A percentile compares a stretch with the other conserved stretches of the same genome.
These are phyloP conservation scores for Penicillium coffeae DNA, from an alignment of 495 filamentous ascomycete genomes.

Conservation along the genomic window DNA sequence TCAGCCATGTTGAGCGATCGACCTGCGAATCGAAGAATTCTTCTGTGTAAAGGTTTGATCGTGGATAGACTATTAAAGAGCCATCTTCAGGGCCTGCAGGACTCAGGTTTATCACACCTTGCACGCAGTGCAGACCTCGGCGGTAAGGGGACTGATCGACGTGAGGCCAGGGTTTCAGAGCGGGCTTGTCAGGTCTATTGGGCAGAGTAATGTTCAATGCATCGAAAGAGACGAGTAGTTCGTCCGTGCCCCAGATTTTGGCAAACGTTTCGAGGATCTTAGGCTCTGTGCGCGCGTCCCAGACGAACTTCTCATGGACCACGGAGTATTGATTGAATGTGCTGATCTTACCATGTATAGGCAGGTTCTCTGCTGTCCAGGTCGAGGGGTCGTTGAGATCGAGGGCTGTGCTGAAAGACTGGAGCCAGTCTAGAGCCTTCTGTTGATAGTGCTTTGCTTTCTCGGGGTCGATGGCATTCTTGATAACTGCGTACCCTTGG, in stretches of 20 bases:
- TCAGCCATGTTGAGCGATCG: constrained; percentile 21
- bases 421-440: constrained; percentile 25
- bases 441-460: constrained; percentile 25
- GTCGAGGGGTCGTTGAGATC: constrained; percentile 28
- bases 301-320: constrained; percentile 44
- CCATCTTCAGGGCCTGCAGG: constrained; percentile 33
- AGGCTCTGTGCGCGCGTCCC: constrained; percentile 40
- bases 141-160: constrained; percentile 24
- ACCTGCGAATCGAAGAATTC: constrained; percentile 33
- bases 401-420: constrained; percentile 19
- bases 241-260: constrained; percentile 19
- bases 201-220: constrained; percentile 18
- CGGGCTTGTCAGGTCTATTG: constrained; percentile 12
- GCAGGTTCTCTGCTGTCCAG: constrained; percentile 29
- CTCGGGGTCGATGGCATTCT: constrained; percentile 18
- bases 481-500: constrained; percentile 30
- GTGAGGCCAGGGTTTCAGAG: constrained; percentile 18
- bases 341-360: constrained; percentile 25
- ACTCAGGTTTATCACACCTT: constrained; percentile 41
- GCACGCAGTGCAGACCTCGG: constrained; percentile 33
- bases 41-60: constrained; percentile 28
- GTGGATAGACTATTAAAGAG: constrained; percentile 27
- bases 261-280: constrained; percentile 32
- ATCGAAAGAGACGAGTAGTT: constrained; percentile 23
- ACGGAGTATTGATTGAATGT: constrained; percentile 30